Evolutionary conservation across 108 stramenopile genomes (phyloP), one percentile per base, ranked within the genome.

Genomic region (Pelagomonas calceolata): DNA sequence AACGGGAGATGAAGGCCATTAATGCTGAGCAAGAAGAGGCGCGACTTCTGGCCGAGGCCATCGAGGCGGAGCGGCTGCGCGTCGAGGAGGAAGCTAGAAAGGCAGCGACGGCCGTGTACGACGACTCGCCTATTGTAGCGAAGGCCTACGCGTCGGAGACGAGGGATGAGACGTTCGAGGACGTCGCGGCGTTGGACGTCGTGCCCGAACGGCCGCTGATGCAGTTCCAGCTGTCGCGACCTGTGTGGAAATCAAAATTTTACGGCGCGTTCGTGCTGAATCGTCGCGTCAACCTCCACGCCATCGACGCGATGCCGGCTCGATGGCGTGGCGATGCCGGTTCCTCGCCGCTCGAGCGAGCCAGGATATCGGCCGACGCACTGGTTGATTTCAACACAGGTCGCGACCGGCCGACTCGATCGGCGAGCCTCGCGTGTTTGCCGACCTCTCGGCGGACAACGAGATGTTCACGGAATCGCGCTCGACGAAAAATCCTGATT

Each of bases 401-500:
- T n/a, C n/a, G n/a, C n/a, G n/a, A n/a, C n/a, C n/a, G n/a, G n/a
- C n/a, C n/a, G 67, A 37, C 72, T 63, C 33, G 63, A 73, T 44
- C 78, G 80, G 64, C 73, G 70, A 29, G 45, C 44, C 69, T 71
- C 72, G 36, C 74, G 73, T 32, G 29, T 79, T 46, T 68, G 68
- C 17, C 32, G 79, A 85, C 70, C 75, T 80, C 0, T 68, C 64
- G 69, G 78, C 82, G 36, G 78, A 82, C 32, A 72, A 78, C 36
- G 81, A 36, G 26, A 71, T 34, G 16, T 60, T 78, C 29, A 45
- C 66, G 43, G 84, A 85, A 32, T 81, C 75, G 75, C 36, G 82
- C 0, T 73, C 80, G 26, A 71, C 80, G 64, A 82, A 85, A 60
- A 78, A 80, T 31, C 46, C 80, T 64, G 78, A 70, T 70, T 71